Conservation (phyloP, 805 yeast genomes). For the Saturnispora mendoncae region DNA sequence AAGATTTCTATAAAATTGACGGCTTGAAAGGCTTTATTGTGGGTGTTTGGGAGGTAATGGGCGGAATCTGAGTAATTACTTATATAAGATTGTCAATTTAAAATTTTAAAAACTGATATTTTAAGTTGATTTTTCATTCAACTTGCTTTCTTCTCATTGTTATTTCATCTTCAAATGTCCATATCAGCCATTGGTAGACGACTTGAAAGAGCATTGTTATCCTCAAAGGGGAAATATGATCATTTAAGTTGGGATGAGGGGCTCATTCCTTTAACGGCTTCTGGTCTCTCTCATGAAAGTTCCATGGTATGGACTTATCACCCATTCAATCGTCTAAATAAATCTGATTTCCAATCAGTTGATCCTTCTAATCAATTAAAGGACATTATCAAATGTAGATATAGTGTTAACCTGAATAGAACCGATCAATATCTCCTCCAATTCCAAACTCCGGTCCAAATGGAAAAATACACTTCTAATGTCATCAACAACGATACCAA, state of each 20-base stretch:
- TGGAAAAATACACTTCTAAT: background rate
- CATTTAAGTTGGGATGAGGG: no score
- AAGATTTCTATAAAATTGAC: no score
- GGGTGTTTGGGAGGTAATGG: no score
- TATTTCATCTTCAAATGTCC: no score
- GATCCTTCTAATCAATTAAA: background rate
- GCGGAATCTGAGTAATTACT: no score
- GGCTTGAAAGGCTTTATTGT: no score
- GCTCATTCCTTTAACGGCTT: background rate
- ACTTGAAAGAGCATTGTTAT: background rate
- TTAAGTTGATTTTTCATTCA: no score
- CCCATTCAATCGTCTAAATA: background rate
- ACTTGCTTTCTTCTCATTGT: no score
- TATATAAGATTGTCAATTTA: no score
- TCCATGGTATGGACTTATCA: constrained; percentile 3
- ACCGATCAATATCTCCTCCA: constrained; percentile 2
- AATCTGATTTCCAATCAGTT: constrained; percentile 1
- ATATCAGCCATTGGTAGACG: no score
- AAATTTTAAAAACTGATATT: no score
- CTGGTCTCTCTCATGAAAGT: background rate
- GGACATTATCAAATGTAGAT: background rate
- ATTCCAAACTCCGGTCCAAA: background rate
- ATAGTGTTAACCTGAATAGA: background rate
- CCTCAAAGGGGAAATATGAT: background rate
- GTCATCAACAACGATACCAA: constrained; percentile 1